phyloP scores from a whole-genome alignment of 306 rosid species.

The Gillenia trifoliata region DNA sequence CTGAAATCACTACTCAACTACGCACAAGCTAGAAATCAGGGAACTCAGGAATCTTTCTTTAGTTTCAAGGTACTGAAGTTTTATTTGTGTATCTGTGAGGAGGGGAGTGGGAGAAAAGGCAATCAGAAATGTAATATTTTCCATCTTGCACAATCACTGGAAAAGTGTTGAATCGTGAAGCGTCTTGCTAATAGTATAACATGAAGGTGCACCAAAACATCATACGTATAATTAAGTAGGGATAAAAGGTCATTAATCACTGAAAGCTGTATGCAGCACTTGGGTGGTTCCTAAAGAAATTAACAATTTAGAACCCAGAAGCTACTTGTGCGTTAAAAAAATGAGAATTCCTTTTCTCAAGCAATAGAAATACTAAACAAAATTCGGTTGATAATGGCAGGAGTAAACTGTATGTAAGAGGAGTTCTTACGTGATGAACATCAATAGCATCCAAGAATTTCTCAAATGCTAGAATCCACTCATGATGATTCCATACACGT shows the following conservation, averaged over 20 bases:
- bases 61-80: not conserved
- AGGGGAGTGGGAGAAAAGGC: not conserved
- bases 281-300: not conserved
- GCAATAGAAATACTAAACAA: not conserved
- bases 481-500: slow-evolving; percentile 84
- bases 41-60: not conserved
- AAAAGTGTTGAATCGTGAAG: not conserved
- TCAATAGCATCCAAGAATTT: slow-evolving; percentile 98
- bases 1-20: not conserved
- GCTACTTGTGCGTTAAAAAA: not conserved
- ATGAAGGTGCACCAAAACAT: not conserved
- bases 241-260: not conserved
- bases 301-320: not conserved
- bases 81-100: not conserved
- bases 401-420: not conserved
- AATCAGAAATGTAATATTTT: not conserved
- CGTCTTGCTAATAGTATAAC: not conserved
- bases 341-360: not conserved
- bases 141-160: not conserved
- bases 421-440: slow-evolving; percentile 81
- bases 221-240: not conserved
- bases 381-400: not conserved
- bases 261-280: not conserved
- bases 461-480: slow-evolving; percentile 96
- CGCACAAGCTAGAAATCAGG: not conserved